Base-by-base conservation (phyloP, 805 yeast genomes). In the Teunomyces barrocoloradensis region DNA sequence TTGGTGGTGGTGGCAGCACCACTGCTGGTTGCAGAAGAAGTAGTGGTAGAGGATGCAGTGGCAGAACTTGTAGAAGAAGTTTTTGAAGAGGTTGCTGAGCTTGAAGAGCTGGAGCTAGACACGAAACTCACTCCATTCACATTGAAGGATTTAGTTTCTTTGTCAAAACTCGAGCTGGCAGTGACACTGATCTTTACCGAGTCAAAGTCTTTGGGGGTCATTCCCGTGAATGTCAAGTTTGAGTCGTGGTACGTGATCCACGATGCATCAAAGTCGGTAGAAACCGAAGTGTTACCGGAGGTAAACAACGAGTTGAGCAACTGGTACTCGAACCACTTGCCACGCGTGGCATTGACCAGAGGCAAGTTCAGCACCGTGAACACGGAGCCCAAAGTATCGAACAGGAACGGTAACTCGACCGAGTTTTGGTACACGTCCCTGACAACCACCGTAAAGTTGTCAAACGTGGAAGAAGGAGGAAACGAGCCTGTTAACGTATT, bases 181-280 rank as follows among this genome's bases (percentile, higher is more conserved):
- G 57, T 50, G 13, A 73, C 63, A 2, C 51, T 43, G 11, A 73
- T 64, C 3, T 44, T n/a, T 9, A 62, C 49, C 27, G 50, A 48
- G 7, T 51, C 48, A 38, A 73, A 61, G 43, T 65, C 56, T 2
- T 17, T 43, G 0, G 78, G 78, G n/a, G 84, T 86, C 13, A 66
- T 60, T 25, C 99, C 99, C 34, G 66, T 63, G 47, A 92, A 74
- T 0, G 95, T 84, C 61, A 78, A 69, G 59, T 86, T 88, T 9
- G 75, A 53, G 39, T 68, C 55, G 62, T 82, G 78, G 61, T 78
- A 90, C 1, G 70, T 55, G 42, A 92, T 71, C 98, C 98, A 92
- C 1, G 75, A 63, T 35, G 54, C 47, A 10, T 66, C 61, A 34
- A 63, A 54, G 48, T 66, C 65, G 4, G 80, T 80, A 2, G 73